Evolutionary conservation across 108 stramenopile genomes (phyloP).

Genomic region (Asterionellopsis glacialis): DNA sequence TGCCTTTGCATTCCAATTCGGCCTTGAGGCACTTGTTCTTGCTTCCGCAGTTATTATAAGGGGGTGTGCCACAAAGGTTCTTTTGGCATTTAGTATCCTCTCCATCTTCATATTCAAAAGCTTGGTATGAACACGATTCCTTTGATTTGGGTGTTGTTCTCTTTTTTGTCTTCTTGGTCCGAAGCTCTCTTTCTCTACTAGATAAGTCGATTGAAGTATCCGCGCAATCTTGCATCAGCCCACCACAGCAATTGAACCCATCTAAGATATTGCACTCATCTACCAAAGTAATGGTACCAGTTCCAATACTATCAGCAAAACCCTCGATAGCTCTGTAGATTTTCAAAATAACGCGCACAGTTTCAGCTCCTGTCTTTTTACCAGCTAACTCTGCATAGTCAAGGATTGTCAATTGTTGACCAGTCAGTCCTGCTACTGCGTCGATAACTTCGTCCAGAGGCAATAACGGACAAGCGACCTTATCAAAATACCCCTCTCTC

Average conservation of each 20-base stretch:
- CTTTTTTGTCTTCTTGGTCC: too few relatives aligned
- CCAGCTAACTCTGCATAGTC: slow-evolving; percentile 23
- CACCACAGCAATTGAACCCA: slow-evolving; percentile 2
- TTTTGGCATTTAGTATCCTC: too few relatives aligned
- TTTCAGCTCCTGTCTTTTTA: slow-evolving; percentile 7
- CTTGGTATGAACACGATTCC: too few relatives aligned
- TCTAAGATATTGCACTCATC: slow-evolving; percentile 14
- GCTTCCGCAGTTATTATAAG: too few relatives aligned
- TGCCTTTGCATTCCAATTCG: too few relatives aligned
- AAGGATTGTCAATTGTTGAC: slow-evolving; percentile 15
- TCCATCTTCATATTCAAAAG: too few relatives aligned
- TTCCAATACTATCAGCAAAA: slow-evolving; percentile 10
- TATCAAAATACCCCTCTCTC: slow-evolving; percentile 18
- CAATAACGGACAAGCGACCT: slow-evolving; percentile 14
- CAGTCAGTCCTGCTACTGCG: slow-evolving; percentile 16
- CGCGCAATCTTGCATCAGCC: not conserved
- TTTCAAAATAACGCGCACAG: slow-evolving; percentile 14
- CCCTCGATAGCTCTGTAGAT: slow-evolving; percentile 11
- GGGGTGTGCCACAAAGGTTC: too few relatives aligned
- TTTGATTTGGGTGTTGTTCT: too few relatives aligned
- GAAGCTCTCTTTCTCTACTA: too few relatives aligned
- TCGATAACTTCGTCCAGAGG: slow-evolving; percentile 7
- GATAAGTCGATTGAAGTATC: too few relatives aligned
- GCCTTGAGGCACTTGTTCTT: too few relatives aligned
- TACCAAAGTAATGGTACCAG: slow-evolving; percentile 16